phyloP scores from a whole-genome alignment of 202 grass and related monocot species.

The Panicum hallii region DNA sequence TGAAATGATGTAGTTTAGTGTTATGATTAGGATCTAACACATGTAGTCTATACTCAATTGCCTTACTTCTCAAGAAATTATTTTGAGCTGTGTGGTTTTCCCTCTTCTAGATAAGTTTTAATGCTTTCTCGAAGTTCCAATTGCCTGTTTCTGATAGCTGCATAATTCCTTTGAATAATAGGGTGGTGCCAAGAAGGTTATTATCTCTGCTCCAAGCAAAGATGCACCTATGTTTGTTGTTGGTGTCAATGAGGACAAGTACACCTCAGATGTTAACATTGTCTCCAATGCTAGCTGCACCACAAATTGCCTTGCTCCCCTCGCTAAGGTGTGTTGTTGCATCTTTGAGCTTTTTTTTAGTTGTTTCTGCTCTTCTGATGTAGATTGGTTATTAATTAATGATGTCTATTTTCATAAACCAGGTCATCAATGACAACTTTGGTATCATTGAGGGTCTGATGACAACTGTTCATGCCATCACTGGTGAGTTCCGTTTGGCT shows the following conservation, averaged over 20 bases:
- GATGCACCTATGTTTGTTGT: constrained; percentile 94
- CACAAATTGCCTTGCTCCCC: constrained; percentile 90
- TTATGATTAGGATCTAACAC: not conserved
- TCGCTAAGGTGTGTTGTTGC: constrained; percentile 69
- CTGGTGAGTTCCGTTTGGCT: constrained; percentile 51
- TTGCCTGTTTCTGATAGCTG: not conserved
- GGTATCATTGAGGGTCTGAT: constrained; percentile 90
- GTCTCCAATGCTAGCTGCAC: constrained; percentile 99
- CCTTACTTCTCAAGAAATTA: not conserved
- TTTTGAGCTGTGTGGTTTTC: not conserved
- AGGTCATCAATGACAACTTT: constrained; percentile 84
- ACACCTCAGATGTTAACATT: constrained; percentile 74
- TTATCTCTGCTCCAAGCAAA: constrained; percentile 96
- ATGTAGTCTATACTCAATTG: not conserved
- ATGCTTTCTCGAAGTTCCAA: not conserved
- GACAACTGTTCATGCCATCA: constrained; percentile 93
- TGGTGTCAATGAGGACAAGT: constrained; percentile 86
- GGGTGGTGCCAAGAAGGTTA: constrained; percentile 93
- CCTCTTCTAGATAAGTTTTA: not conserved
- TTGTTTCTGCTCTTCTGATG: not conserved
- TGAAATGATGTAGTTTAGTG: not conserved
- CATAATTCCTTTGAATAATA: constrained; percentile 30
- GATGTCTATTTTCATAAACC: constrained; percentile 9
- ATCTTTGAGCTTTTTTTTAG: not conserved
- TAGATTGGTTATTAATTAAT: not conserved